Conservation (phyloP, 805 yeast species). For the Wilhelminamyces savonicus region DNA sequence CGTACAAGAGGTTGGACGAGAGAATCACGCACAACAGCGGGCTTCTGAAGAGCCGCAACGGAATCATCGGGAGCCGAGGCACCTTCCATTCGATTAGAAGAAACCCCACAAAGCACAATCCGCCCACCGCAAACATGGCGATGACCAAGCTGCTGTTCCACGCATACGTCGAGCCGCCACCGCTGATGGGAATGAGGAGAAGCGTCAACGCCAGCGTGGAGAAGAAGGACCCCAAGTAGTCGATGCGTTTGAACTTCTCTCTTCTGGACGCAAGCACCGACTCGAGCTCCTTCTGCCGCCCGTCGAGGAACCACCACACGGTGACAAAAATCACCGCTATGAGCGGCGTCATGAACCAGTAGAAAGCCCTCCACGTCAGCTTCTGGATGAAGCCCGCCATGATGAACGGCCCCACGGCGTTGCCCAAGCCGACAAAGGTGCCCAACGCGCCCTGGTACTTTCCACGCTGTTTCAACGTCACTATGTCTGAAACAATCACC, state of each 20-base stretch:
- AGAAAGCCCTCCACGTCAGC: slow-evolving; percentile 50
- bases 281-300: slow-evolving; percentile 19
- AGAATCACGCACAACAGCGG: slow-evolving; percentile 26
- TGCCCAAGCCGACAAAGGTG: slow-evolving; percentile 44
- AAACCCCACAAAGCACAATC: slow-evolving; percentile 32
- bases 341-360: slow-evolving; percentile 41
- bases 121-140: slow-evolving; percentile 28
- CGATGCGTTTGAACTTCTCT: slow-evolving; percentile 41
- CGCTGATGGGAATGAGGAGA: slow-evolving; percentile 49
- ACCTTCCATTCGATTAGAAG: slow-evolving; percentile 44
- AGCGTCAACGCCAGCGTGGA: slow-evolving; percentile 44
- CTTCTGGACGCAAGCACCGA: slow-evolving; percentile 21
- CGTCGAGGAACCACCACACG: slow-evolving; percentile 31
- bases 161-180: slow-evolving; percentile 53
- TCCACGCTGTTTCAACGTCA: slow-evolving; percentile 48
- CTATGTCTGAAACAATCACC: slow-evolving; percentile 50
- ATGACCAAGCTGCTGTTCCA: slow-evolving; percentile 45
- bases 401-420: slow-evolving; percentile 50
- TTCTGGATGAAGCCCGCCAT: slow-evolving; percentile 44
- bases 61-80: slow-evolving; percentile 50
- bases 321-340: slow-evolving; percentile 23
- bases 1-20: slow-evolving; percentile 38
- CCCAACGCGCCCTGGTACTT: slow-evolving; percentile 54
- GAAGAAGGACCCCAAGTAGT: slow-evolving; percentile 45
- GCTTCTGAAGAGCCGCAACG: slow-evolving; percentile 37